Percentiles rank a stretch among this genome's conserved stretches.
These are phyloP conservation scores for Candida schatavii DNA, from an alignment of 805 yeast genomes.

Conservation along the genomic window DNA sequence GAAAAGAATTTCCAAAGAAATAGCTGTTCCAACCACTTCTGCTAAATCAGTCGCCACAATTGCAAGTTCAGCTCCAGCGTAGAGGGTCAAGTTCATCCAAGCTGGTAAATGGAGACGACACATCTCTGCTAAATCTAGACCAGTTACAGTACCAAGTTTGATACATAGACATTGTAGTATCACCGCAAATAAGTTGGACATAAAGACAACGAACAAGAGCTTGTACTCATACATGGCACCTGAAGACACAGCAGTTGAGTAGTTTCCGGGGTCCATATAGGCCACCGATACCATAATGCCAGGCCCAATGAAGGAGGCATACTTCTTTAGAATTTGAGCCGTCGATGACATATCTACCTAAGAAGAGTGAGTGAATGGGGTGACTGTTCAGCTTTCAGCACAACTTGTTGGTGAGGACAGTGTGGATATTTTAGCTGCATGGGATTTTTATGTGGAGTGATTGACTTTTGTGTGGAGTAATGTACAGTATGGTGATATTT, in stretches of 20 bases:
- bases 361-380: too few relatives aligned
- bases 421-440: too few relatives aligned
- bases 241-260: conserved; percentile 83
- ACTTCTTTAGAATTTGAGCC: conserved; percentile 41
- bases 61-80: conserved; percentile 77
- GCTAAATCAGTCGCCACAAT: conserved; percentile 92
- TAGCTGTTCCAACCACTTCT: conserved; percentile 92
- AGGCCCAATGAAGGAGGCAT: conserved; percentile 75
- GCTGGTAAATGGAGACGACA: conserved; percentile 69
- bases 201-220: conserved; percentile 64
- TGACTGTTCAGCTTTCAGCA: too few relatives aligned
- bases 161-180: conserved; percentile 79
- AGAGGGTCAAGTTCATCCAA: conserved; percentile 62
- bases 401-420: too few relatives aligned
- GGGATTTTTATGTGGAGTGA: too few relatives aligned
- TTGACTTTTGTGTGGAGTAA: too few relatives aligned
- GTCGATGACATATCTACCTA: too few relatives aligned
- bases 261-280: conserved; percentile 93
- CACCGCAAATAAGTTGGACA: conserved; percentile 84
- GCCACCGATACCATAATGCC: conserved; percentile 88
- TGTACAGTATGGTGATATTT: too few relatives aligned
- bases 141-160: conserved; percentile 86
- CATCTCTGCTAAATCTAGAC: conserved; percentile 81
- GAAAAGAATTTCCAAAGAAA: conserved; percentile 74
- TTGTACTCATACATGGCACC: conserved; percentile 79